Conservation (phyloP, 2,329 filamentous ascomycete species). For the Cercospora janseana region DNA sequence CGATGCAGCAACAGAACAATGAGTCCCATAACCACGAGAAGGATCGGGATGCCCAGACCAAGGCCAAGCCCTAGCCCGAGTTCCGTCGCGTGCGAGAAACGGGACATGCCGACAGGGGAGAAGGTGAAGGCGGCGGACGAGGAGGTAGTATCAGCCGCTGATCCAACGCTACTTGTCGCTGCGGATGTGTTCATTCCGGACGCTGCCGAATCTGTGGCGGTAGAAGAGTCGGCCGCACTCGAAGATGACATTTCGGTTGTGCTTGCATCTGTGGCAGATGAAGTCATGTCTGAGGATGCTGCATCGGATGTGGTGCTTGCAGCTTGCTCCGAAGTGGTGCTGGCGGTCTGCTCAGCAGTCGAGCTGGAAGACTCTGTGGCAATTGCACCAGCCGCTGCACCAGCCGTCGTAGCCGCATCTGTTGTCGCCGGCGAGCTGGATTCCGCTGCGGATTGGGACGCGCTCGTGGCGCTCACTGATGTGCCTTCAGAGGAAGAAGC, state of each 20-base stretch:
- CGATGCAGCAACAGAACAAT: slow-evolving; percentile 2
- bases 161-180: not conserved
- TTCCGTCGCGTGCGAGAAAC: slow-evolving; percentile 9
- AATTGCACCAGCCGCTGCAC: not conserved
- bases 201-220: no score
- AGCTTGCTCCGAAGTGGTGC: not conserved
- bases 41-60: slow-evolving; percentile 10
- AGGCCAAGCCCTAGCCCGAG: slow-evolving; percentile 15
- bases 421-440: not conserved
- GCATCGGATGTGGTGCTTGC: not conserved
- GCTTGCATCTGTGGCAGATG: not conserved
- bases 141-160: slow-evolving; percentile 2
- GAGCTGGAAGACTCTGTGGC: not conserved
- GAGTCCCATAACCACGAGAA: slow-evolving; percentile 4
- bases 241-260: not conserved
- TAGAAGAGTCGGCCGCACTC: slow-evolving; percentile 1
- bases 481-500: slow-evolving; percentile 9
- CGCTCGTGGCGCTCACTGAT: not conserved
- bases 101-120: not conserved
- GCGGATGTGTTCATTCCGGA: slow-evolving; percentile 6
- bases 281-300: not conserved
- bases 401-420: not conserved
- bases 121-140: slow-evolving; percentile 8
- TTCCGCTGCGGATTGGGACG: slow-evolving; percentile 5
- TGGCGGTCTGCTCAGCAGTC: not conserved